Percentiles rank a stretch among this genome's conserved stretches.
These are phyloP conservation scores for Deinandra increscens DNA, from an alignment of 129 eudicot species.

Conservation along the genomic window DNA sequence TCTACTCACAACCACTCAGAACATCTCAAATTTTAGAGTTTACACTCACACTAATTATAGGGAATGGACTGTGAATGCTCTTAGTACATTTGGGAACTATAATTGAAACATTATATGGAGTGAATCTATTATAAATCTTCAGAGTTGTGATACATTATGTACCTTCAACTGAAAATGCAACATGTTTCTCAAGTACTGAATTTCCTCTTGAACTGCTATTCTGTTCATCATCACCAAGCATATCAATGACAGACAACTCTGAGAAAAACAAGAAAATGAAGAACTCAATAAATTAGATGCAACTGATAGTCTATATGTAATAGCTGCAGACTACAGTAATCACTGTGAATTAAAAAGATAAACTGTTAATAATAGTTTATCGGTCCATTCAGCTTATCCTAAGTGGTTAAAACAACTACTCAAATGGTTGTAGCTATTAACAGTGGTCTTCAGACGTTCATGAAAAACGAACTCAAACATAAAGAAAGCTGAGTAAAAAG, in stretches of 20 bases:
- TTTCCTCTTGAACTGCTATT: slow-evolving; percentile 37
- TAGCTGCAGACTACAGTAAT: slow-evolving; percentile 12
- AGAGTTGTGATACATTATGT: slow-evolving; percentile 13
- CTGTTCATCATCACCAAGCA: slow-evolving; percentile 74
- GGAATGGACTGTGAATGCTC: no score
- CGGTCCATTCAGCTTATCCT: background rate
- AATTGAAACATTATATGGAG: background rate
- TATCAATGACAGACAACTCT: slow-evolving; percentile 72
- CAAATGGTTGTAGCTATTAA: slow-evolving; percentile 4
- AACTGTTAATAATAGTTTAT: background rate
- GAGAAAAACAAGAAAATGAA: slow-evolving; percentile 26
- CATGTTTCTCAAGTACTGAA: slow-evolving; percentile 68
- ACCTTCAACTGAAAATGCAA: slow-evolving; percentile 92
- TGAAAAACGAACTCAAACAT: slow-evolving; percentile 1
- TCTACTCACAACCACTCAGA: no score
- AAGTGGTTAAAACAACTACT: slow-evolving; percentile 9
- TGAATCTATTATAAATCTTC: slow-evolving; percentile 15
- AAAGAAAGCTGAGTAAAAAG: slow-evolving; percentile 11
- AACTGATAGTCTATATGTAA: slow-evolving; percentile 1
- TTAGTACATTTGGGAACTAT: background rate
- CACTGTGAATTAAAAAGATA: slow-evolving; percentile 1
- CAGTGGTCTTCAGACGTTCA: slow-evolving; percentile 10
- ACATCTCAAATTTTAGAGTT: no score
- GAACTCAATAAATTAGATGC: slow-evolving; percentile 9
- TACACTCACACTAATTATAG: no score